A percentile compares a stretch with the other conserved stretches of the same genome.
Conservation (phyloP, 2,329 filamentous ascomycete genomes). For the Penicillium capsulatum region DNA sequence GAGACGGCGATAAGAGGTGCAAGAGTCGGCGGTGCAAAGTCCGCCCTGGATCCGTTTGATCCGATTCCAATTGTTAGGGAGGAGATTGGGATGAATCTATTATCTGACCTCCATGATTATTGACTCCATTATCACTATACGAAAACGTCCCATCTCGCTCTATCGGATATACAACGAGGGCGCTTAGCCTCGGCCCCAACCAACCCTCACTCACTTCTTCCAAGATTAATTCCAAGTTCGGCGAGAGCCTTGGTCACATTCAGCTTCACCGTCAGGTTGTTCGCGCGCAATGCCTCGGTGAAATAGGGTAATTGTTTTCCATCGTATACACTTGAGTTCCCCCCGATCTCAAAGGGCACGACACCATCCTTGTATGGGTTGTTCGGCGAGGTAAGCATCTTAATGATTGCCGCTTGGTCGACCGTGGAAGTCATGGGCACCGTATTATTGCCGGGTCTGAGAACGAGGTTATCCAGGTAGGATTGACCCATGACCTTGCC, state of each 20-base stretch:
- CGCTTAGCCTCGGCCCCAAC: neutral
- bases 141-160: no score
- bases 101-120: no score
- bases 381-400: slow-evolving; percentile 23
- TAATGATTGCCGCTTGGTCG: slow-evolving; percentile 40
- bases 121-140: no score
- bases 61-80: no score
- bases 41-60: no score
- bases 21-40: no score
- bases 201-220: neutral
- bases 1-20: no score
- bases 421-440: slow-evolving; percentile 49
- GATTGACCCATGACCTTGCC: slow-evolving; percentile 48
- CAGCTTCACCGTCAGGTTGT: slow-evolving; percentile 45
- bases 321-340: slow-evolving; percentile 47
- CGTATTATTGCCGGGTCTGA: slow-evolving; percentile 53
- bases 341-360: slow-evolving; percentile 50
- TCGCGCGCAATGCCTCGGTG: slow-evolving; percentile 48
- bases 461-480: slow-evolving; percentile 48
- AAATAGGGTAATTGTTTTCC: slow-evolving; percentile 53
- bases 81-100: no score
- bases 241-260: slow-evolving; percentile 38
- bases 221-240: slow-evolving; percentile 12
- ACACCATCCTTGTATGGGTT: slow-evolving; percentile 45
- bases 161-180: no score